These are phyloP conservation scores for Xerophyta viscosa DNA, from an alignment of 106 monocot genomes.

Conservation along the genomic window DNA sequence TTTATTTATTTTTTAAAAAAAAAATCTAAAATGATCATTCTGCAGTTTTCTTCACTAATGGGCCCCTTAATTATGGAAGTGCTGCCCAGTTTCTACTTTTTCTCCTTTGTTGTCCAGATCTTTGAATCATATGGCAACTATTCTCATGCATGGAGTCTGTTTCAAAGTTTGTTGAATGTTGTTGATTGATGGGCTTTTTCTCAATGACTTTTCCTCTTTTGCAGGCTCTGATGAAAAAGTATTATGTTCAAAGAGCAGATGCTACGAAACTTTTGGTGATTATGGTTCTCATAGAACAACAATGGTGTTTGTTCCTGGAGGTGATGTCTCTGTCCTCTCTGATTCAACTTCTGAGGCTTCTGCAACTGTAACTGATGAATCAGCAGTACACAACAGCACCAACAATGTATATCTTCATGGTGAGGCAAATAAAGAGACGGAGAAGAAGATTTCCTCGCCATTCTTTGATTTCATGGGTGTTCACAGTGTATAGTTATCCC, in stretches of 20 bases:
- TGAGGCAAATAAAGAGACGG: background rate
- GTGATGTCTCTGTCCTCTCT: constrained; percentile 2
- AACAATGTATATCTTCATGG: constrained; percentile 9
- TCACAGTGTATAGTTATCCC: too few relatives aligned
- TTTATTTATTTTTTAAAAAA: background rate
- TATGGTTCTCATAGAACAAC: background rate
- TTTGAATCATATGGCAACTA: background rate
- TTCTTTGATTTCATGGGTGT: constrained; percentile 84
- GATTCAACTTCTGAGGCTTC: constrained; percentile 23
- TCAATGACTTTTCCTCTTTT: too few relatives aligned
- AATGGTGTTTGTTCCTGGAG: background rate
- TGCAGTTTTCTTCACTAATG: background rate
- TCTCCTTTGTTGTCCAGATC: background rate
- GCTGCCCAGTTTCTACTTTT: background rate
- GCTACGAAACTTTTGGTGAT: constrained; percentile 1
- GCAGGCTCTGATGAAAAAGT: constrained; percentile 8
- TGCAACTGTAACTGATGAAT: constrained; percentile 15
- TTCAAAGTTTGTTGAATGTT: background rate
- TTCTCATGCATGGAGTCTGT: background rate
- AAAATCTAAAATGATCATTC: background rate
- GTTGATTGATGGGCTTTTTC: background rate
- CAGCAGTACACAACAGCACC: constrained; percentile 7
- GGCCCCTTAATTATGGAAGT: background rate
- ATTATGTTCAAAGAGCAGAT: background rate
- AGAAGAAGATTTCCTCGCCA: constrained; percentile 22